Evolutionary conservation across 768 basidiomycete species (phyloP).

Genomic region (Lentinus tigrinus): DNA sequence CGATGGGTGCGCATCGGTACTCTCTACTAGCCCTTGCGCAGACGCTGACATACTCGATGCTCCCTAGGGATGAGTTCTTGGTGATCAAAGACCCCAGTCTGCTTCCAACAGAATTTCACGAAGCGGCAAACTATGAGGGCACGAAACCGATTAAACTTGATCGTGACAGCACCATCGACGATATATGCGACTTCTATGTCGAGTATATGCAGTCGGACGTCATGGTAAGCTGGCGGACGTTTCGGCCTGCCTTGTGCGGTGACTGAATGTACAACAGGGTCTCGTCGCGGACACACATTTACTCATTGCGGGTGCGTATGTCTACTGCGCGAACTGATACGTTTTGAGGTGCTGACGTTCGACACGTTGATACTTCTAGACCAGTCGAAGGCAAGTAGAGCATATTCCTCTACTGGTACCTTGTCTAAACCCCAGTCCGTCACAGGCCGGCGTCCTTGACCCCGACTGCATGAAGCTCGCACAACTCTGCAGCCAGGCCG

Average conservation of each 20-base stretch:
- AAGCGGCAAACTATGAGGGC: slow-evolving; percentile 52
- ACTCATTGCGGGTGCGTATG: slow-evolving; percentile 59
- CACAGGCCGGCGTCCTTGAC: slow-evolving; percentile 63
- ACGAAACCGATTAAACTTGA: slow-evolving; percentile 22
- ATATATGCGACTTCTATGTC: slow-evolving; percentile 78
- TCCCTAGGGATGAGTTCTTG: slow-evolving; percentile 58
- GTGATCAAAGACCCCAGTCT: slow-evolving; percentile 56
- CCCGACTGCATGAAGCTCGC: slow-evolving; percentile 56
- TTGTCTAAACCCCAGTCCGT: not conserved
- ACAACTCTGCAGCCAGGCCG: slow-evolving; percentile 60
- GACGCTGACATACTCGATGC: not conserved
- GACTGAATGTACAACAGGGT: slow-evolving; percentile 43
- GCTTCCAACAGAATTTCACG: slow-evolving; percentile 47
- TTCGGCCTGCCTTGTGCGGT: not conserved
- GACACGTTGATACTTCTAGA: slow-evolving; percentile 38
- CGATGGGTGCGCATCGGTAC: slow-evolving; percentile 53
- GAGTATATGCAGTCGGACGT: slow-evolving; percentile 85
- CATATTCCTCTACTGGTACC: not conserved
- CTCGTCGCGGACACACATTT: slow-evolving; percentile 66
- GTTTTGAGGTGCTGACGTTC: not conserved
- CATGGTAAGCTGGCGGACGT: slow-evolving; percentile 45
- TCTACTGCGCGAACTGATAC: not conserved
- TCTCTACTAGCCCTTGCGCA: not conserved
- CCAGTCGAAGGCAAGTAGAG: slow-evolving; percentile 56
- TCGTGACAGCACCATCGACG: slow-evolving; percentile 56